phyloP scores from a whole-genome alignment of 495 filamentous ascomycete genomes.

The Lineolata rhizophorae region DNA sequence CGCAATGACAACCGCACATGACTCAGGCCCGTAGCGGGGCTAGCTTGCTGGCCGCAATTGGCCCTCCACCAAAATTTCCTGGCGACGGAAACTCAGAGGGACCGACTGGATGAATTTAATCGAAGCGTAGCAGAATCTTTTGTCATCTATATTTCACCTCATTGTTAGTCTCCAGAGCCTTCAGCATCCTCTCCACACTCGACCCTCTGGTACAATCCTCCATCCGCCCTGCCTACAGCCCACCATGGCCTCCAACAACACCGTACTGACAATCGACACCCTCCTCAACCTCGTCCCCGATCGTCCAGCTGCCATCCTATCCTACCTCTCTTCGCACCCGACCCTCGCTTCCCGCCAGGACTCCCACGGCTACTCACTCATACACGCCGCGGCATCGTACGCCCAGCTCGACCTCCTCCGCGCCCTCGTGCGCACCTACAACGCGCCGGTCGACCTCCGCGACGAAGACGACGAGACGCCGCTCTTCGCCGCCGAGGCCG shows the following conservation, averaged over 20 bases:
- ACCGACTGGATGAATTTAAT: too few species aligned
- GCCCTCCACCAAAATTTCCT: too few species aligned
- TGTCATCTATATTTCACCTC: too few species aligned
- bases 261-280: conserved; percentile 1
- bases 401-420: conserved; percentile 62
- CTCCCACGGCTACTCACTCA: conserved; percentile 45
- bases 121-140: too few species aligned
- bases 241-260: background rate
- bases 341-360: conserved; percentile 16
- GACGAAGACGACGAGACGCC: conserved; percentile 87
- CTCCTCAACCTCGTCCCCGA: conserved; percentile 15
- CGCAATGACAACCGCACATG: too few species aligned
- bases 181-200: too few species aligned
- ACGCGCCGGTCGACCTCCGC: conserved; percentile 52
- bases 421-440: conserved; percentile 51
- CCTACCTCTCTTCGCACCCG: conserved; percentile 12
- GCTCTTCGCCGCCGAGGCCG: conserved; percentile 62
- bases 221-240: too few species aligned
- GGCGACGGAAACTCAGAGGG: too few species aligned
- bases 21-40: too few species aligned
- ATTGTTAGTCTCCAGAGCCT: too few species aligned
- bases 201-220: too few species aligned
- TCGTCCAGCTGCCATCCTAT: conserved; percentile 12
- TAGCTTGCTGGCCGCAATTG: too few species aligned
- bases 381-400: conserved; percentile 88